Percentiles rank a stretch among this genome's conserved stretches.
phyloP scores from a whole-genome alignment of 1,284 basidiomycete species.

The Ustilago vetiveriae region DNA sequence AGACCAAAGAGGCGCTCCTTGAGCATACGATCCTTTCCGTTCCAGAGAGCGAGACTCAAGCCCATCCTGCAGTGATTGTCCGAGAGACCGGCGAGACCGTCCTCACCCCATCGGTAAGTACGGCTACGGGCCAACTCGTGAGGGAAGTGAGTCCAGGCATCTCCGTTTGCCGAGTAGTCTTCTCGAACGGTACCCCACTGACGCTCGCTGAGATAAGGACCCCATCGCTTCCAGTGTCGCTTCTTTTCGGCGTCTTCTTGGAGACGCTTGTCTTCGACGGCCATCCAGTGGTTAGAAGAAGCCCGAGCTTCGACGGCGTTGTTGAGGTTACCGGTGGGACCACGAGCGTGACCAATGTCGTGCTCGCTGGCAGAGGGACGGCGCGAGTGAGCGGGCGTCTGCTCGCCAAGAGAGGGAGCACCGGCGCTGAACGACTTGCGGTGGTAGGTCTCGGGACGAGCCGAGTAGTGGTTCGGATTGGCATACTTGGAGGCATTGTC shows the following conservation, averaged over 20 bases:
- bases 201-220: constrained; percentile 93
- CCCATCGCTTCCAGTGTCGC: constrained; percentile 96
- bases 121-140: constrained; percentile 93
- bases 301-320: constrained; percentile 38
- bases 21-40: constrained; percentile 89
- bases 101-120: constrained; percentile 97
- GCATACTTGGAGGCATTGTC: constrained; percentile 51
- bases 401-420: constrained; percentile 28
- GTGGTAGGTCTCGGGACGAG: constrained; percentile 57
- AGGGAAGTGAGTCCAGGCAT: constrained; percentile 97
- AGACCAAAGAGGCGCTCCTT: constrained; percentile 95
- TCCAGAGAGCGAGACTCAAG: constrained; percentile 91
- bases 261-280: constrained; percentile 67
- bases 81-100: constrained; percentile 93
- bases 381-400: constrained; percentile 32
- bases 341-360: constrained; percentile 46
- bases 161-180: constrained; percentile 94
- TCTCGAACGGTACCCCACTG: constrained; percentile 99
- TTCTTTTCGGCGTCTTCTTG: constrained; percentile 76
- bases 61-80: constrained; percentile 96
- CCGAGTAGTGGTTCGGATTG: constrained; percentile 60
- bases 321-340: constrained; percentile 43
- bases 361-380: constrained; percentile 34
- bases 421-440: constrained; percentile 47
- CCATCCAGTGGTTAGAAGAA: constrained; percentile 47